Evolutionary conservation across 2,329 filamentous ascomycete genomes (phyloP), one percentile per base, ranked within the genome.

Genomic region (Leptosphaerulina australis): DNA sequence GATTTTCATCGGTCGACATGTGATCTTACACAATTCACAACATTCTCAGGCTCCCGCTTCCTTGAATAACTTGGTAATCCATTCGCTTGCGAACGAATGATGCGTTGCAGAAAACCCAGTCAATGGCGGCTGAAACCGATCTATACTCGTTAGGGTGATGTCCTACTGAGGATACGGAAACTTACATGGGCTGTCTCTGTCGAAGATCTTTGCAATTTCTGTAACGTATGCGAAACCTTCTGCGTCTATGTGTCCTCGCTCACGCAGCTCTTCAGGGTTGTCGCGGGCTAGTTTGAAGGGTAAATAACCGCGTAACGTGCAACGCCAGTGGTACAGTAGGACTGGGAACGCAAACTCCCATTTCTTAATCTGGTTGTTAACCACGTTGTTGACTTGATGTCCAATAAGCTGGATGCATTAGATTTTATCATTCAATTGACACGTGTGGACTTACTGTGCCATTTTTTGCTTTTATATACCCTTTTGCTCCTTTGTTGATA

Each of bases 271-370:
- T 18, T 67, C 64, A 12, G 69, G 62, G 21, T 72, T 71, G n/a
- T 71, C 66, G 6, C 67, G 64, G 6, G 67, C 69, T 21, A 70
- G 26, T 30, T 66, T 67, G 58, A 72, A 71, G 0, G 70, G 70
- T 17, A 54, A 57, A 37, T 66, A 71, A 10, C 59, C 65, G 2
- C 68, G 64, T 5, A 72, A 52, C 4, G 65, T 61, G 29, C 63
- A 63, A 14, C 62, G 63, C 66, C 69, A 73, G 36, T 72, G 66
- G 24, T 65, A 58, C 11, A 71, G 51, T 20, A 72, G 49, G n/a
- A 70, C 59, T 0, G 59, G 57, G 18, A 67, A 68, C 4, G 67
- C 60, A 11, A 63, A 63, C n/a, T 71, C 63, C 69, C 69, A 73
- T 21, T 71, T 66, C 26, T 64, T 61, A 35, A 71, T 63, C 39